Conservation (phyloP, 2,329 filamentous ascomycete genomes). For the Pestalotiopsis sp. region DNA sequence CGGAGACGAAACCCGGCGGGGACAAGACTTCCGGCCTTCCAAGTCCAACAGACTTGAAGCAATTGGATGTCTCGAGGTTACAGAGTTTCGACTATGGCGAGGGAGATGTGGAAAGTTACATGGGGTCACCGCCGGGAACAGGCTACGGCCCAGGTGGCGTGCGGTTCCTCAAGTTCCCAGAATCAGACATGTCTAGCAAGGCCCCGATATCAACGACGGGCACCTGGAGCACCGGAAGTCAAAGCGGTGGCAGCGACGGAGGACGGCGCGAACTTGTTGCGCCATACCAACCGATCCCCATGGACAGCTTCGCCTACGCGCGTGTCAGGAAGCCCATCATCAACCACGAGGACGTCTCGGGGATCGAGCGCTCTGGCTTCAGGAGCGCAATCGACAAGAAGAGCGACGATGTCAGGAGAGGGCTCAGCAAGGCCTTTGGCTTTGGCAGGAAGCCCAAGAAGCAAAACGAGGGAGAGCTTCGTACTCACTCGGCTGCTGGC, state of each 20-base stretch:
- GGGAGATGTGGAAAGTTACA: conserved; percentile 39
- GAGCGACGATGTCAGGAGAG: conserved; percentile 57
- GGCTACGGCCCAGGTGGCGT: conserved; percentile 47
- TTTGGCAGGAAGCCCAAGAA: conserved; percentile 54
- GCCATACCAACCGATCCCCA: conserved; percentile 29
- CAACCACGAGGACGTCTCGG: conserved; percentile 53
- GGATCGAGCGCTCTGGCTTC: conserved; percentile 58
- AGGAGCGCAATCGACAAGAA: conserved; percentile 56
- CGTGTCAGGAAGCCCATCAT: conserved; percentile 45
- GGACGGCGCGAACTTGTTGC: conserved; percentile 32
- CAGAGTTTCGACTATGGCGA: conserved; percentile 41
- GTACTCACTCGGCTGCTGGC: conserved; percentile 42
- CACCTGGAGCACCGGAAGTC: conserved; percentile 38
- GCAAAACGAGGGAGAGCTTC: conserved; percentile 26
- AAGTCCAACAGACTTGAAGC: conserved; percentile 27
- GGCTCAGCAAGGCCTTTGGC: conserved; percentile 55
- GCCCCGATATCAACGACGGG: conserved; percentile 26
- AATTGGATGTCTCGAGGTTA: conserved; percentile 33
- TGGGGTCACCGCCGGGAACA: conserved; percentile 37
- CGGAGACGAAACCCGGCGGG: conserved; percentile 43
- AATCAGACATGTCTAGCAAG: conserved; percentile 33
- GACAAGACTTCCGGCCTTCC: conserved; percentile 27
- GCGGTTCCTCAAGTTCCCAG: conserved; percentile 49
- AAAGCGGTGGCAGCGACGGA: conserved; percentile 40
- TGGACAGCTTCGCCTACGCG: conserved; percentile 48